phyloP scores from a whole-genome alignment of 176 grass and related monocot species.

The Urochloa ruziziensis region DNA sequence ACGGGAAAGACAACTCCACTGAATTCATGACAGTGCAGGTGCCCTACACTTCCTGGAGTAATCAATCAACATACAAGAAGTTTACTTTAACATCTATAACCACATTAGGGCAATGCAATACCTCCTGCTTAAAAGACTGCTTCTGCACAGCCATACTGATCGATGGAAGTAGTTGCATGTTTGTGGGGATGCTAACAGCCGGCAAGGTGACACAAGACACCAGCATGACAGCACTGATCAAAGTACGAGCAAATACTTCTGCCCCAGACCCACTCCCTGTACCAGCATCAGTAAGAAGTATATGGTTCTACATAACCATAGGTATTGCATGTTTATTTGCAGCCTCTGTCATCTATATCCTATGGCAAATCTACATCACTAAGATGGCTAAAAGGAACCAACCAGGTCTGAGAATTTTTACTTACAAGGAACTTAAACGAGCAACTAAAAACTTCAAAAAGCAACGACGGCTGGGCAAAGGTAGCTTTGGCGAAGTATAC shows the following conservation, averaged over 20 bases:
- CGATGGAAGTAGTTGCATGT: not conserved
- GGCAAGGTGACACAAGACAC: not conserved
- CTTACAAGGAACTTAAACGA: not conserved
- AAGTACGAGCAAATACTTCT: not conserved
- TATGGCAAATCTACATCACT: not conserved
- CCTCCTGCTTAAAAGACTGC: not conserved
- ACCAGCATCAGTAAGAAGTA: not conserved
- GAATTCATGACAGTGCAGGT: not conserved
- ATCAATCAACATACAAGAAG: not conserved
- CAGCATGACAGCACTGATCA: not conserved
- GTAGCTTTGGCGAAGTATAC: slow-evolving; percentile 25
- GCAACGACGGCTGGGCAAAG: slow-evolving; percentile 13
- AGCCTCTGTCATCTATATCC: not conserved
- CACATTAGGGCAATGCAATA: not conserved
- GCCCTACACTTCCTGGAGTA: not conserved
- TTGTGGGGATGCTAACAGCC: not conserved
- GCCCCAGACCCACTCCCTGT: too few relatives aligned
- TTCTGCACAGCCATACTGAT: not conserved
- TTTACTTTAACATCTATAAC: not conserved
- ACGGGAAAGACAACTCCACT: too few relatives aligned
- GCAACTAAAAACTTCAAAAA: slow-evolving; percentile 25
- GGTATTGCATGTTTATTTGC: not conserved
- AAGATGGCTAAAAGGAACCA: not conserved
- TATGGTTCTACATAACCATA: not conserved
- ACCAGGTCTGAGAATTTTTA: not conserved